These are phyloP conservation scores for Cryptomeria japonica DNA, from an alignment of 75 land plant genomes.

Conservation along the genomic window DNA sequence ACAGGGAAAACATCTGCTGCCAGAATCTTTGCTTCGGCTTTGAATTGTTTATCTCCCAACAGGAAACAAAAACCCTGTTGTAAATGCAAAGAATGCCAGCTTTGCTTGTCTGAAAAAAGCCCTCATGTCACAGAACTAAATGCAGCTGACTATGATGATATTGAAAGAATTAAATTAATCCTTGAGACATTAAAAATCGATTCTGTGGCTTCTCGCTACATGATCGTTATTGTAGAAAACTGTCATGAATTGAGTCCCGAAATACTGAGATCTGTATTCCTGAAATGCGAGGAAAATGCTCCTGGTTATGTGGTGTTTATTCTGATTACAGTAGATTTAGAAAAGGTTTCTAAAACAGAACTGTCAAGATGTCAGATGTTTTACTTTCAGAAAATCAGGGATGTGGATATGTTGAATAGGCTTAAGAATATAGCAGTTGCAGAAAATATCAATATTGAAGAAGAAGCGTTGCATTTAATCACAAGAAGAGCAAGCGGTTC, in stretches of 20 bases:
- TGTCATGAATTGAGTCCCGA: slow-evolving; percentile 63
- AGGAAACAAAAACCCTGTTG: slow-evolving; percentile 58
- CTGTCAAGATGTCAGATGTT: slow-evolving; percentile 75
- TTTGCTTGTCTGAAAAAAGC: slow-evolving; percentile 39
- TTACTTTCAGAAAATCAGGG: slow-evolving; percentile 64
- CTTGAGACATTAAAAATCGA: slow-evolving; percentile 16
- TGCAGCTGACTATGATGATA: slow-evolving; percentile 45
- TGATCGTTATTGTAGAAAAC: slow-evolving; percentile 69
- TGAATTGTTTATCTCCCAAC: slow-evolving; percentile 60
- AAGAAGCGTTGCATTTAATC: slow-evolving; percentile 61
- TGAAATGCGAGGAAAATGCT: slow-evolving; percentile 60
- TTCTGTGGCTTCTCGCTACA: slow-evolving; percentile 39
- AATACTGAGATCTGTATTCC: slow-evolving; percentile 53
- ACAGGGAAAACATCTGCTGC: slow-evolving; percentile 89
- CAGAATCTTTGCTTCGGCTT: slow-evolving; percentile 57
- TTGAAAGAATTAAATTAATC: slow-evolving; percentile 51
- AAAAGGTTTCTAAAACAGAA: slow-evolving; percentile 53
- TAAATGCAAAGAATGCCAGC: slow-evolving; percentile 58
- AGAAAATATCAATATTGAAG: slow-evolving; percentile 63
- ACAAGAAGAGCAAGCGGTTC: slow-evolving; percentile 73
- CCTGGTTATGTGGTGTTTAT: slow-evolving; percentile 59
- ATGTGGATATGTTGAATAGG: slow-evolving; percentile 48
- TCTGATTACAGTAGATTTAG: slow-evolving; percentile 67
- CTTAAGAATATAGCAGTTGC: slow-evolving; percentile 40
- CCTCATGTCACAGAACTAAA: slow-evolving; percentile 61